These are phyloP conservation scores for Puccinia horiana DNA, from an alignment of 1,284 basidiomycete species.

Conservation along the genomic window DNA sequence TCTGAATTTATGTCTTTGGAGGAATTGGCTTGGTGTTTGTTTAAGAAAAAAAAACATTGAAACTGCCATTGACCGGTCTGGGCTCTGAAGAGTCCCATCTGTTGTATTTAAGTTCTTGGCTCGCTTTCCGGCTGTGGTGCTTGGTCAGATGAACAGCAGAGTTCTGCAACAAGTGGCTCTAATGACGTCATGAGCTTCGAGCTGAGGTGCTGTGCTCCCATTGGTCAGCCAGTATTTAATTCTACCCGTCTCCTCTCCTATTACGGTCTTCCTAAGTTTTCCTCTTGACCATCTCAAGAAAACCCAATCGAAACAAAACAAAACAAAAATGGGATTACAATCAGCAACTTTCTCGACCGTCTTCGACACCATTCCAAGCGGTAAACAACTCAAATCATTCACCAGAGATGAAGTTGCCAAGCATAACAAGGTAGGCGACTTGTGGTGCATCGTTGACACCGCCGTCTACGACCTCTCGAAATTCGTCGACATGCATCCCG, in stretches of 20 bases:
- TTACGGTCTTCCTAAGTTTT: too few relatives aligned
- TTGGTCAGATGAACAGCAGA: too few relatives aligned
- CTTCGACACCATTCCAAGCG: conserved; percentile 35
- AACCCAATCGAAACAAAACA: background rate
- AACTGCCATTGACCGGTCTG: too few relatives aligned
- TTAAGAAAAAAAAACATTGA: too few relatives aligned
- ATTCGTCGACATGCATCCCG: conserved; percentile 78
- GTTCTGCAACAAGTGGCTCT: too few relatives aligned
- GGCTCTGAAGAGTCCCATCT: too few relatives aligned
- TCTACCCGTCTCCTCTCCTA: too few relatives aligned
- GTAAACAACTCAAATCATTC: conserved; percentile 38
- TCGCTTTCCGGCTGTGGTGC: too few relatives aligned
- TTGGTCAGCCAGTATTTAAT: background rate
- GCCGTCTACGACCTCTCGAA: conserved; percentile 63
- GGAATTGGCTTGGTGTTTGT: too few relatives aligned
- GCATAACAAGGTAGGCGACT: conserved; percentile 24
- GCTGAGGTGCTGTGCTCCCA: background rate
- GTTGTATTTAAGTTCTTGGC: too few relatives aligned
- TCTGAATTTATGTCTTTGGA: too few relatives aligned
- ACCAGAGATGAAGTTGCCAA: conserved; percentile 35
- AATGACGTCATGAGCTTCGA: background rate
- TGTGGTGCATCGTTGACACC: conserved; percentile 49
- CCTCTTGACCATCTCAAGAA: background rate
- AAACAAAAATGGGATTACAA: background rate
- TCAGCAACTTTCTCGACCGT: conserved; percentile 21